Evolutionary conservation across 2,329 filamentous ascomycete species (phyloP).

Genomic region (Calcarisporium arbuscula): DNA sequence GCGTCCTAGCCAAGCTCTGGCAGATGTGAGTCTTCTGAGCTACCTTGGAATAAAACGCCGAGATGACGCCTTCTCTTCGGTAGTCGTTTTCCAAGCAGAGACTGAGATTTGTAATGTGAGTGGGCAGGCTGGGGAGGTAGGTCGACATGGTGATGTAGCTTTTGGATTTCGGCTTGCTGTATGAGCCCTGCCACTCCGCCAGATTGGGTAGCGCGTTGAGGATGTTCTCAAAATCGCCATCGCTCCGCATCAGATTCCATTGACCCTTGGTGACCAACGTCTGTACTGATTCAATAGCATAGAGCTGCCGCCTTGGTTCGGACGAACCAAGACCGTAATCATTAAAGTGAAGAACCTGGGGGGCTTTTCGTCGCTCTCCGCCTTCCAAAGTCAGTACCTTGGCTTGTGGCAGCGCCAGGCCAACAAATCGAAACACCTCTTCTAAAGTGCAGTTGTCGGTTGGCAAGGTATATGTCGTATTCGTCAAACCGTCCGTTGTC

Average conservation of each 20-base stretch:
- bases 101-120: conserved; percentile 55
- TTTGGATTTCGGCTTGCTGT: conserved; percentile 68
- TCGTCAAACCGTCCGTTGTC: conserved; percentile 49
- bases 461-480: conserved; percentile 52
- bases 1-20: conserved; percentile 51
- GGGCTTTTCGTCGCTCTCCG: conserved; percentile 70
- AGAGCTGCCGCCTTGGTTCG: conserved; percentile 28
- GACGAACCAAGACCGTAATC: too few species aligned
- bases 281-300: conserved; percentile 48
- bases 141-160: conserved; percentile 64
- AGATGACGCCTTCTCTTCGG: conserved; percentile 54
- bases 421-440: conserved; percentile 61
- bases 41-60: conserved; percentile 56
- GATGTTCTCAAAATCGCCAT: conserved; percentile 57
- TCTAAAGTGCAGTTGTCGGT: conserved; percentile 64
- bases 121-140: conserved; percentile 52
- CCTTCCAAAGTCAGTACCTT: conserved; percentile 67
- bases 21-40: conserved; percentile 59
- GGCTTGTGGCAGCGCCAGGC: conserved; percentile 50
- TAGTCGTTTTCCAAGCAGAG: conserved; percentile 69
- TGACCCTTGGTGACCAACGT: conserved; percentile 69
- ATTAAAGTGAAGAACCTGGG: conserved; percentile 46
- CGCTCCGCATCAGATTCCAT: conserved; percentile 66
- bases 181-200: conserved; percentile 55
- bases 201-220: conserved; percentile 59